These are phyloP conservation scores for Circinella minor DNA, from an alignment of 371 early-diverging fungal species.

Conservation along the genomic window DNA sequence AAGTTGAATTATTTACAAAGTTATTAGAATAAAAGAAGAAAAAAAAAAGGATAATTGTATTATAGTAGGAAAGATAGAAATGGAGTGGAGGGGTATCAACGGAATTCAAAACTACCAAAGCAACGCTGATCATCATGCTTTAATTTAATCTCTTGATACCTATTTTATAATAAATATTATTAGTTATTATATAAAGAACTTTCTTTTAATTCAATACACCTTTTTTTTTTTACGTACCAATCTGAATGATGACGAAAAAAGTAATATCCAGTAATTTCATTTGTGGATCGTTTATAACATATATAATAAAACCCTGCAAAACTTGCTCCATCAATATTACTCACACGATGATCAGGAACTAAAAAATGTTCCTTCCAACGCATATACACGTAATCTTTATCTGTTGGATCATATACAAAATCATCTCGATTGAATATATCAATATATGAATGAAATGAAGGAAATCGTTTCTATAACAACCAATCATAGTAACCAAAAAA, in stretches of 20 bases:
- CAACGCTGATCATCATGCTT: constrained; percentile 63
- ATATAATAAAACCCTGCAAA: constrained; percentile 98
- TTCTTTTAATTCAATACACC: too few relatives aligned
- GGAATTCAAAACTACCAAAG: constrained; percentile 69
- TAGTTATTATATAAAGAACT: neutral
- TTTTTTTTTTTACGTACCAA: constrained; percentile 45
- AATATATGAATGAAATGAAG: constrained; percentile 66
- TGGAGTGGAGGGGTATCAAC: constrained; percentile 40
- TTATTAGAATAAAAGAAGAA: neutral
- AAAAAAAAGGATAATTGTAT: neutral
- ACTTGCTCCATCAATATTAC: constrained; percentile 85
- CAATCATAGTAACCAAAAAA: neutral
- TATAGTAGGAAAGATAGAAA: constrained; percentile 6
- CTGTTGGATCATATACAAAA: constrained; percentile 70
- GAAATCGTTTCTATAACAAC: constrained; percentile 56
- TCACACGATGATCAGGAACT: constrained; percentile 92
- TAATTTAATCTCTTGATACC: constrained; percentile 82
- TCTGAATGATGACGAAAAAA: constrained; percentile 80
- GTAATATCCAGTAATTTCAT: constrained; percentile 86
- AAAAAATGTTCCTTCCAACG: constrained; percentile 97
- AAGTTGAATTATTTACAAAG: neutral
- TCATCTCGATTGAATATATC: constrained; percentile 72
- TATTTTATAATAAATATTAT: constrained; percentile 8
- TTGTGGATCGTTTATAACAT: constrained; percentile 79
- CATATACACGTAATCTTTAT: constrained; percentile 88